Evolutionary conservation across 768 basidiomycete genomes (phyloP), one percentile per base, ranked within the genome.

Genomic region (Tricholoma bakamatsutake): DNA sequence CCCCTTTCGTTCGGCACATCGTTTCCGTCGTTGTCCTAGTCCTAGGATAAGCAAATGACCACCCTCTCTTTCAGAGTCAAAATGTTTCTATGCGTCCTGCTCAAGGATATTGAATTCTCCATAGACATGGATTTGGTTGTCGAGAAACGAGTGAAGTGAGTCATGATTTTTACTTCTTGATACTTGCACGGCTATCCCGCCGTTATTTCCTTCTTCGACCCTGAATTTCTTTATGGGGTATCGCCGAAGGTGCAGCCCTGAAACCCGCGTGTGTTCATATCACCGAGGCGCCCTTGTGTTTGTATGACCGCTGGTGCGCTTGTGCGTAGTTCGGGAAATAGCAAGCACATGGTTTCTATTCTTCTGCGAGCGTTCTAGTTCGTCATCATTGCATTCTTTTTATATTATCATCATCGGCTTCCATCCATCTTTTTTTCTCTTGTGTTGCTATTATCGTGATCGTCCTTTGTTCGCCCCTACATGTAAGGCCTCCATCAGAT

Each of bases 151-250:
- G 43, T 51, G 50, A 31, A 33, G 56, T 47, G 45, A 40, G 45
- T 47, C 40, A n/a, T 40, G 21, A 17, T 4, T 11, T 10, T 21
- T 54, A 24, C 60, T 31, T 54, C 57, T 61, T 64, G 50, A 58
- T 61, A 55, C 59, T 27, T 4, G 15, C 5, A 46, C 27, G 45
- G 48, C 17, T 52, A 43, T 42, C 28, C 56, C 57, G 58, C 55
- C 48, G 28, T n/a, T 47, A 47, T 46, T 27, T 3, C 27, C 21
- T 30, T 27, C 12, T 30, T 4, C 43, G 43, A 30, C 28, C 28
- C 28, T 30, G 3, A 5, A 12, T 45, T 24, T 24, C 12, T 12
- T 13, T 27, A 27, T 47, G 15, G 27, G 6, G 13, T 43, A 3
- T 9, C 7, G 18, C 42, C 17, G 8, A 7, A 4, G 42, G 10